Conservation (phyloP, 352 stramenopile genomes). For the Globisporangium rhizosaccharum region DNA sequence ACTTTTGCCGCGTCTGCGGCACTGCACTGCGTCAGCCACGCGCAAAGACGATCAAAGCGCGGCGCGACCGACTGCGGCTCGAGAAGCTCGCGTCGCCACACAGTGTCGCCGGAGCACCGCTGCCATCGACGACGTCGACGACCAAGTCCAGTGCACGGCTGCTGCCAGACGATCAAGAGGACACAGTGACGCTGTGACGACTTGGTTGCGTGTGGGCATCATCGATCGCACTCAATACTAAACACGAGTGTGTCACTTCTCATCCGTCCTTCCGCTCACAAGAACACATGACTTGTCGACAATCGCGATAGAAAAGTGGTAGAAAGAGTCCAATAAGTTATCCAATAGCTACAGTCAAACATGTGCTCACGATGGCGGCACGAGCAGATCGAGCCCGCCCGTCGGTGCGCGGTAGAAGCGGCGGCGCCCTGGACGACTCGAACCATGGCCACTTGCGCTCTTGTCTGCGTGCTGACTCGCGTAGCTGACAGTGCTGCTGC, state of each 20-base stretch:
- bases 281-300: too few relatives aligned
- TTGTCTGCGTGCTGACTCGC: not conserved
- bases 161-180: conserved; percentile 22
- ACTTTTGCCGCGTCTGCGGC: conserved; percentile 41
- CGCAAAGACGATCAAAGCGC: conserved; percentile 54
- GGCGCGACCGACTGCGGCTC: conserved; percentile 49
- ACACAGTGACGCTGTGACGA: conserved; percentile 10
- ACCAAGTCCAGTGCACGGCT: conserved; percentile 49
- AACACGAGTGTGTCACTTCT: too few relatives aligned
- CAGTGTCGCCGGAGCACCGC: conserved; percentile 15
- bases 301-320: too few relatives aligned
- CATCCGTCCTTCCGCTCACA: too few relatives aligned
- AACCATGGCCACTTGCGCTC: conserved; percentile 12
- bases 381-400: conserved; percentile 17
- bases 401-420: conserved; percentile 48
- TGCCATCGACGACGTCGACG: conserved; percentile 55
- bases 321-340: too few relatives aligned
- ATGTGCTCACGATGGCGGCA: conserved; percentile 19
- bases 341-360: too few relatives aligned
- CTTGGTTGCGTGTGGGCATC: not conserved
- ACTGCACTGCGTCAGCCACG: conserved; percentile 32
- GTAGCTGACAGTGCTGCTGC: conserved; percentile 22
- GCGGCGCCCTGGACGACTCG: conserved; percentile 27
- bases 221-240: not conserved
- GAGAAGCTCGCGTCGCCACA: conserved; percentile 45